Base-by-base conservation (phyloP, 768 basidiomycete species). In the Mycena rebaudengoi region DNA sequence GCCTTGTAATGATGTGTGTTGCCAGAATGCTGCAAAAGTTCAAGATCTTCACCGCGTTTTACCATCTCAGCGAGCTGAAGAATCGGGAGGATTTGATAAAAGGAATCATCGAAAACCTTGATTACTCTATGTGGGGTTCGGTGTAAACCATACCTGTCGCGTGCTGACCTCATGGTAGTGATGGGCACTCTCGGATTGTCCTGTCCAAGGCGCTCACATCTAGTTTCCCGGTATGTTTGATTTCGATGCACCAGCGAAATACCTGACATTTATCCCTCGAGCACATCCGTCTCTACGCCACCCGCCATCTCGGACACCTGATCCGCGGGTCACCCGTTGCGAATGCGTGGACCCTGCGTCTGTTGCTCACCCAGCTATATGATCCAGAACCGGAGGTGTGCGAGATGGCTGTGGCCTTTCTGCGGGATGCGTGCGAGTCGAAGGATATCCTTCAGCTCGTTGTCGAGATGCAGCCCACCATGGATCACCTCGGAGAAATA, bases 161-260 rank as follows among this genome's bases (percentile, higher is more conserved):
- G 29, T 59, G n/a, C 33, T 40, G 37, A 37, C 28, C 29, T 45
- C 30, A 26, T 37, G 20, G 10, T 63, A 98, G 97, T 64, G 96
- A 98, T 75, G 96, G 96, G 0, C 98, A 99, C 76, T 86, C 96
- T 0, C 89, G 98, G 20, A 93, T 99, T 43, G 89, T 99, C 13
- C 76, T 99, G 21, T 95, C 94, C 16, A 99, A 98, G 72, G 94
- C 96, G 0, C 80, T 99, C 49, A 98, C 97, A 0, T 98, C 97
- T 0, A 94, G 89, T 73, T 95, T 95, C 76, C 91, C 91, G 79
- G 95, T 91, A 67, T 40, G 80, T 20, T 40, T 1, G 13, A 20
- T 7, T 21, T n/a, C 7, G 18, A 51, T 29, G 30, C 10, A 35
- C 32, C 28, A 40, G 26, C 30, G 2, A 18, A 16, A 13, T 11